Evolutionary conservation across 345 rosid genomes (phyloP).

Genomic region (Ricinus communis): DNA sequence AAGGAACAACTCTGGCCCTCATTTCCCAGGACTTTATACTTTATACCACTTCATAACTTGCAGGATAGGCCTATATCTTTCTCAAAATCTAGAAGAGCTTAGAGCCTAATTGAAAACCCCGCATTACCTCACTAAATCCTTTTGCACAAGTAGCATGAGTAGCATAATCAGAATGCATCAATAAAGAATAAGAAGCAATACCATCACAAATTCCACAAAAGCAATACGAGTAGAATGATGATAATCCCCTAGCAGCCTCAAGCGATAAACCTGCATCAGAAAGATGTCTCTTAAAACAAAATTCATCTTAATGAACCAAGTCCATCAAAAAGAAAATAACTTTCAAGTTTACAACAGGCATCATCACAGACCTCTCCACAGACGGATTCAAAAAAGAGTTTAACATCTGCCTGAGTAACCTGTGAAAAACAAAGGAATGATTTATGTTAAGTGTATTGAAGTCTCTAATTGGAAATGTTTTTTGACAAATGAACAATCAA

Average conservation of each 20-base stretch:
- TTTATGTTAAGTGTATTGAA: neutral
- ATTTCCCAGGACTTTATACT: neutral
- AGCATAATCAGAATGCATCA: neutral
- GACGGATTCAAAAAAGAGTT: slow-evolving; percentile 60
- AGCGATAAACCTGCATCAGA: slow-evolving; percentile 57
- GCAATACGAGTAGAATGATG: slow-evolving; percentile 86
- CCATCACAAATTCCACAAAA: slow-evolving; percentile 79
- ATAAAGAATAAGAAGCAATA: slow-evolving; percentile 29
- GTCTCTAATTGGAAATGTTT: slow-evolving; percentile 2
- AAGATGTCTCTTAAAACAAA: slow-evolving; percentile 11
- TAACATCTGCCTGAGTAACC: slow-evolving; percentile 69
- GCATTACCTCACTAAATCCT: neutral
- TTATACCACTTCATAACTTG: neutral
- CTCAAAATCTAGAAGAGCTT: neutral
- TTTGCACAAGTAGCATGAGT: neutral
- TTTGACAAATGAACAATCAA: neutral
- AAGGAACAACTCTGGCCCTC: no score
- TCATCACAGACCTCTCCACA: slow-evolving; percentile 68
- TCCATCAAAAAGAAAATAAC: slow-evolving; percentile 1
- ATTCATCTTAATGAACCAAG: neutral
- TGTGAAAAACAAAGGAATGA: slow-evolving; percentile 26
- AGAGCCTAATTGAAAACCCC: slow-evolving; percentile 1
- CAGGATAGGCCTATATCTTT: neutral
- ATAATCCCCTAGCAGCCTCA: slow-evolving; percentile 80
- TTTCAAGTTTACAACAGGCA: slow-evolving; percentile 8